Conservation (phyloP, 495 filamentous ascomycete genomes). For the Elasticomyces elasticus region DNA sequence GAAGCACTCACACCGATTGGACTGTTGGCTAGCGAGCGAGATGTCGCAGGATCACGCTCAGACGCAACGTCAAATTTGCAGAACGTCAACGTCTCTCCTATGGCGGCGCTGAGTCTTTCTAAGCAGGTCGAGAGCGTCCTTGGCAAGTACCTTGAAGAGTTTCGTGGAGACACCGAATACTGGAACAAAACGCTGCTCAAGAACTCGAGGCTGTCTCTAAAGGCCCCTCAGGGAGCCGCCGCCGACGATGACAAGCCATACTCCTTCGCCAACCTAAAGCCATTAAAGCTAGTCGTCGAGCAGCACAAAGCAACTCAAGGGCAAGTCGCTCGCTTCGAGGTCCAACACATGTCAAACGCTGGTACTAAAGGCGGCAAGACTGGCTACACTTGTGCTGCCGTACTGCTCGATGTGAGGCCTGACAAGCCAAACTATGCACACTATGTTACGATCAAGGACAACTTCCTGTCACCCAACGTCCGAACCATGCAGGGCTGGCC, state of each 20-base stretch:
- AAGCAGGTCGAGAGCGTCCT: conserved; percentile 16
- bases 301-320: background rate
- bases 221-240: background rate
- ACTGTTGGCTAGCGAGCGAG: background rate
- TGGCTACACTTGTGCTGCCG: background rate
- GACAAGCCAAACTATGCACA: conserved; percentile 18
- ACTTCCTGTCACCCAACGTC: conserved; percentile 27
- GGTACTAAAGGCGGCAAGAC: background rate
- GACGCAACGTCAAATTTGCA: background rate
- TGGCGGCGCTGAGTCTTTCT: conserved; percentile 1
- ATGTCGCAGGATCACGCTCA: background rate
- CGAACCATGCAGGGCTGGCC: conserved; percentile 24
- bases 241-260: background rate
- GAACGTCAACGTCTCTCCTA: background rate
- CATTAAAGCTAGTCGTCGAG: background rate
- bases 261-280: conserved; percentile 16
- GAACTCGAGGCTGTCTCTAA: conserved; percentile 8
- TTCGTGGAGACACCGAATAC: conserved; percentile 21
- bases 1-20: too few species aligned
- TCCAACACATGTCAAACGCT: background rate
- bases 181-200: conserved; percentile 9
- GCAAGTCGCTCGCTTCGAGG: background rate
- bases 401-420: background rate
- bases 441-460: conserved; percentile 21
- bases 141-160: conserved; percentile 19